Base-by-base conservation (phyloP, 331 rosid genomes). In the Cydonia oblonga region DNA sequence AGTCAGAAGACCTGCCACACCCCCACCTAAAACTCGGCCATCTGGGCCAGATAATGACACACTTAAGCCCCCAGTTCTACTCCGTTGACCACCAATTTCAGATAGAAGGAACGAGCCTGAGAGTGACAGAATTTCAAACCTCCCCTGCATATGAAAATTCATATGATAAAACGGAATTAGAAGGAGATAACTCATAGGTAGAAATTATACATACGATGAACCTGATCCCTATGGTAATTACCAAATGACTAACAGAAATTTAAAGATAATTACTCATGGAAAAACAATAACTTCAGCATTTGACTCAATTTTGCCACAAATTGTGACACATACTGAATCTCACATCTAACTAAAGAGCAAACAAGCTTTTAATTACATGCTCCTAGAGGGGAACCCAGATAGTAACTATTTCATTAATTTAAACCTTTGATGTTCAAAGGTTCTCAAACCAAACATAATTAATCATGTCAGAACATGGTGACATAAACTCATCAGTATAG, bases 11-110 rank as follows among this genome's bases (percentile, higher is more conserved):
- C 92, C 92, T 6, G 85, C 91, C 40, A 91, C 88, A 3, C 80
- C 76, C 46, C 97, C 97, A 13, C 96, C 92, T 71, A 91, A 72
- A 29, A 86, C 85, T 22, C 85, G 82, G 33, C 92, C 91, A 73
- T 92, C 91, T 64, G 91, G 89, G 22, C 88, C 88, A 10, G 91
- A 82, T 68, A 90, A 77, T 28, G 90, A 76, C 70, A 90, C 88
- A 9, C 85, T 90, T 70, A 92, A 54, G 7, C 86, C 89, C 69
- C 95, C 96, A 49, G 66, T 59, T 75, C 88, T 75, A 71, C 74
- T 77, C 40, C 80, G 51, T 52, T 79, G 83, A 66, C 78, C 83
- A 42, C 62, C 76, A 77, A 66, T 78, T 78, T 82, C 87, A 22
- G 83, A 33, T 38, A 81, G 70, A 68, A 85, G 73, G 69, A 86